Conservation (phyloP, 768 basidiomycete genomes). For the Macrolepiota dolichaula region DNA sequence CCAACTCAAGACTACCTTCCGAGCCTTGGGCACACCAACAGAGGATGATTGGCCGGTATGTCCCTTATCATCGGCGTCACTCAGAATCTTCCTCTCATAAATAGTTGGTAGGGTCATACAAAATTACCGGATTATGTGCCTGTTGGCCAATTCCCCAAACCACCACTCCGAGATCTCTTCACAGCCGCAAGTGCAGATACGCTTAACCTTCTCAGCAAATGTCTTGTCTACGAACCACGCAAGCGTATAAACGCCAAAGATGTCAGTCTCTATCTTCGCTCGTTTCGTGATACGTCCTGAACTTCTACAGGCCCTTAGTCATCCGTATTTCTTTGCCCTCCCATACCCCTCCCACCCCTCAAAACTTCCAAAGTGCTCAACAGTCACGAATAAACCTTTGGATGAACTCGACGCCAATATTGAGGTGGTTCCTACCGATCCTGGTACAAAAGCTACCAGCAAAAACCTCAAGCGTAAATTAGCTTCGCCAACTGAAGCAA, state of each 20-base stretch:
- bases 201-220: slow-evolving; percentile 75
- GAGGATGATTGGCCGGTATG: slow-evolving; percentile 97
- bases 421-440: slow-evolving; percentile 45
- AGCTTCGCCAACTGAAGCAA: slow-evolving; percentile 49
- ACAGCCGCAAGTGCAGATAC: slow-evolving; percentile 87
- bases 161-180: slow-evolving; percentile 82
- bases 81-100: background rate
- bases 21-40: slow-evolving; percentile 92
- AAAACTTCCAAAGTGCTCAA: slow-evolving; percentile 76
- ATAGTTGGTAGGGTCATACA: slow-evolving; percentile 66
- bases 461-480: slow-evolving; percentile 72
- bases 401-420: slow-evolving; percentile 81
- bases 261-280: slow-evolving; percentile 38
- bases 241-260: slow-evolving; percentile 78
- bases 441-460: slow-evolving; percentile 50
- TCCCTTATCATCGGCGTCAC: background rate
- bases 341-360: slow-evolving; percentile 88
- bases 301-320: slow-evolving; percentile 65
- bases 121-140: slow-evolving; percentile 88
- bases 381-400: slow-evolving; percentile 41
- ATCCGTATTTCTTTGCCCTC: slow-evolving; percentile 83
- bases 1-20: slow-evolving; percentile 91
- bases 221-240: slow-evolving; percentile 82
- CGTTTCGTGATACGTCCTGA: slow-evolving; percentile 5
- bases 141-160: slow-evolving; percentile 82